Conservation (phyloP, 768 basidiomycete species). For the Lepiota brunneoincarnata region DNA sequence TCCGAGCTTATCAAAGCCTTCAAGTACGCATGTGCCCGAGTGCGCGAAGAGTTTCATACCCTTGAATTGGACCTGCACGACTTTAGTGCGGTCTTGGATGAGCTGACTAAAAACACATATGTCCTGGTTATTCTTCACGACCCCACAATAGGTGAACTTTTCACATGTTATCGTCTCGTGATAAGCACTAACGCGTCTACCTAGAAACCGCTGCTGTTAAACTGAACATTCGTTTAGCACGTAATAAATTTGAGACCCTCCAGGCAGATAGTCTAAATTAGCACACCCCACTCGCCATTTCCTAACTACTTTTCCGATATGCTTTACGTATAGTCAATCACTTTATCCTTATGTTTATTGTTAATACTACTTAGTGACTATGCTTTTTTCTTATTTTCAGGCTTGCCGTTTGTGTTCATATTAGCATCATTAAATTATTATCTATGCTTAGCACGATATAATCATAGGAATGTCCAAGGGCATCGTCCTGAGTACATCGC, state of each 20-base stretch:
- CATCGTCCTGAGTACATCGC: background rate
- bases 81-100: constrained; percentile 88
- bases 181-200: constrained; percentile 3
- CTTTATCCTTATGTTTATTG: constrained; percentile 11
- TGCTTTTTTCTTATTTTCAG: background rate
- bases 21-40: constrained; percentile 85
- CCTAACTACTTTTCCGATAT: background rate
- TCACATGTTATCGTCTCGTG: background rate
- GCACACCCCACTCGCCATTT: background rate
- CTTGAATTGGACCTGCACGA: constrained; percentile 84
- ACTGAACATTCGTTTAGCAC: constrained; percentile 84
- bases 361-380: constrained; percentile 10
- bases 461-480: background rate
- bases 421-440: constrained; percentile 14
- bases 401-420: background rate
- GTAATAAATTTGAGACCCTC: constrained; percentile 86
- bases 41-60: constrained; percentile 82
- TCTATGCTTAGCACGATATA: background rate
- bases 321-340: background rate
- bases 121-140: constrained; percentile 88
- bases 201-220: constrained; percentile 85
- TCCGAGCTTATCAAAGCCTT: constrained; percentile 95
- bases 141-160: constrained; percentile 72
- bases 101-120: constrained; percentile 92
- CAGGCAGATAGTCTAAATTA: constrained; percentile 61